Base-by-base conservation (phyloP, 306 rosid genomes). In the Ammopiptanthus mongolicus region DNA sequence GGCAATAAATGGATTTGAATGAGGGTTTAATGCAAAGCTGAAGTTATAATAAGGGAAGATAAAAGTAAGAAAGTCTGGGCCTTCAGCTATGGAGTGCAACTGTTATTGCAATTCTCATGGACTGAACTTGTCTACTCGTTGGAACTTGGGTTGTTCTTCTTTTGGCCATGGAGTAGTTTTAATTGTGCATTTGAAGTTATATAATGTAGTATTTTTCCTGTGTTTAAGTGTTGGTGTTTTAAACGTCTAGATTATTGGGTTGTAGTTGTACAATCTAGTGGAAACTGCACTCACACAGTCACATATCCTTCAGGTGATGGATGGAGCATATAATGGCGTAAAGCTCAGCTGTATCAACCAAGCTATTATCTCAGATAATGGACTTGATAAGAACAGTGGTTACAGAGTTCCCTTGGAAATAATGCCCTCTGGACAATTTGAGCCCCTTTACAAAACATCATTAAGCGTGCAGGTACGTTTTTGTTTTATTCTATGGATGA, bases 391-490 rank as follows among this genome's bases (percentile, higher is more conserved):
- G 75, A 86, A 65, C 78, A 80, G 34, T 46, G 93, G 90, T 74
- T 81, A 75, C 50, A 86, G 81, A 58, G 80, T 87, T 87, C 97
- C 98, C 76, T 75, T 94, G 71, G 97, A 91, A 86, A 87, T 90
- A 76, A 87, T 64, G 93, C 96, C 98, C n/a, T 58, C 95, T 14
- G 98, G 98, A 74, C 97, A 94, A 74, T 94, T 94, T 71, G 98
- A 94, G 81, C 98, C 95, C 69, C 84, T 91, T 65, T 94, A 94
- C 81, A 81, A 78, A 86, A 91, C 97, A 71, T 77, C 86, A 59
- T 84, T 94, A 48, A 89, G 83, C 61, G 95, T 94, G 74, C 98
- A 91, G 96, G 98, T 91, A 12, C 72, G 56, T 7, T 19, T 47
- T 53, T 75, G 60, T 51, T 61, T 75, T 48, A 23, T 62, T 51